Evolutionary conservation across 148 eudicot species (phyloP).

Genomic region (Nepenthes mirabilis): DNA sequence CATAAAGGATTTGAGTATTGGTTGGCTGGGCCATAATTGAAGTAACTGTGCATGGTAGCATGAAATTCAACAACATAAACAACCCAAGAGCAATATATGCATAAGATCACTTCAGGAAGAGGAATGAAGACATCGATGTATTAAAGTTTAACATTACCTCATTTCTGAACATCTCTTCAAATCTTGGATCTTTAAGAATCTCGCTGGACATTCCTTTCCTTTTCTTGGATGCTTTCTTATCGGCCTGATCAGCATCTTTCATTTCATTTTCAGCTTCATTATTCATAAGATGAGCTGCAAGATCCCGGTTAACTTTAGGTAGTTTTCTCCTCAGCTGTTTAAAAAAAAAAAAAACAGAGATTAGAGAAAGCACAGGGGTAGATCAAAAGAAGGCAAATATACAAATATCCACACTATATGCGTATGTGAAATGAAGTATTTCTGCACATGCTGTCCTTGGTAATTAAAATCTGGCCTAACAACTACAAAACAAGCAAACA

Average conservation of each 20-base stretch:
- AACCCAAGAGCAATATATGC: neutral
- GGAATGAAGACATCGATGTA: neutral
- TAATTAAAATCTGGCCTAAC: no score
- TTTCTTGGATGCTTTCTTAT: conserved; percentile 57
- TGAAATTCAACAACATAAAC: no score
- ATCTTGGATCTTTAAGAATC: conserved; percentile 62
- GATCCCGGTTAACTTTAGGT: conserved; percentile 60
- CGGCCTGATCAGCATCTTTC: conserved; percentile 26
- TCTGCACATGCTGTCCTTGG: no score
- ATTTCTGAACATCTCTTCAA: conserved; percentile 39
- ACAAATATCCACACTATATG: no score
- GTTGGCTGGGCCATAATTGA: no score
- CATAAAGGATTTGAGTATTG: no score
- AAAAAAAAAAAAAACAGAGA: neutral
- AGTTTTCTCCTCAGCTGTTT: conserved; percentile 57
- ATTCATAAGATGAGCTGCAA: conserved; percentile 36
- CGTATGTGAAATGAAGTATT: no score
- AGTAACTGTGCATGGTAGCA: no score
- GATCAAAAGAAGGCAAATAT: no score
- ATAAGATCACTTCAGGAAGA: neutral
- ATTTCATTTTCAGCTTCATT: conserved; percentile 47
- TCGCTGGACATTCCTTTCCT: conserved; percentile 50
- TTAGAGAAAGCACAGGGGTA: neutral
- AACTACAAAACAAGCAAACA: no score
- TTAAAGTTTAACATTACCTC: conserved; percentile 30